A percentile compares a stretch with the other conserved stretches of the same genome.
Conservation (phyloP, 176 grass and related monocot species). For the Phyllostachys edulis region DNA sequence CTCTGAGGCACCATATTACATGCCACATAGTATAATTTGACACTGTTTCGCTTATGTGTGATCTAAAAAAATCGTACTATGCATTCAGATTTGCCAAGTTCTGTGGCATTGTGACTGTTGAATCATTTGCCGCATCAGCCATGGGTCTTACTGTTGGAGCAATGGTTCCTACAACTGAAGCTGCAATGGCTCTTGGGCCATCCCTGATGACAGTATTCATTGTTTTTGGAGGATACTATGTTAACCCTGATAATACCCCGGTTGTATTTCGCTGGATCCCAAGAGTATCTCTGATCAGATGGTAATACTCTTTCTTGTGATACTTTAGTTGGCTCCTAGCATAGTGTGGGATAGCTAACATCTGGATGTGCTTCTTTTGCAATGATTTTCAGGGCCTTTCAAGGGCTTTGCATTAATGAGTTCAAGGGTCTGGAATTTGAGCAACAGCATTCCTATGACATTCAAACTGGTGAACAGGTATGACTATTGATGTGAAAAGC, state of each 20-base stretch:
- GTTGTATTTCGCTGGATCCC: constrained; percentile 92
- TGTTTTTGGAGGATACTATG: constrained; percentile 97
- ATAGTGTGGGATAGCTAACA: background rate
- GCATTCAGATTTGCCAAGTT: constrained; percentile 82
- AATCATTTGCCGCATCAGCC: constrained; percentile 91
- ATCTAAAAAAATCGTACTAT: background rate
- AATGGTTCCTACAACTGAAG: constrained; percentile 89
- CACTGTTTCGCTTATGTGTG: background rate
- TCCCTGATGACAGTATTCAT: constrained; percentile 98
- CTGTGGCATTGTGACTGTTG: constrained; percentile 82
- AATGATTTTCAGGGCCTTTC: constrained; percentile 68
- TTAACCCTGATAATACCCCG: constrained; percentile 84
- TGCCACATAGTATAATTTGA: background rate
- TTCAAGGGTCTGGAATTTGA: constrained; percentile 91
- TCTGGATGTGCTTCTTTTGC: background rate
- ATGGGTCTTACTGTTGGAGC: constrained; percentile 97
- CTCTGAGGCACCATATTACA: background rate
- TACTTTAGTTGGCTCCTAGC: background rate
- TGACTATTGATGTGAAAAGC: background rate
- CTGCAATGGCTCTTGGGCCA: constrained; percentile 94
- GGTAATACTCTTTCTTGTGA: constrained; percentile 47
- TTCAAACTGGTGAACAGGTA: constrained; percentile 96
- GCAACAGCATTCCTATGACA: constrained; percentile 74
- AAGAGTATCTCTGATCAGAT: constrained; percentile 86
- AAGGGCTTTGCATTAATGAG: constrained; percentile 94